phyloP scores from a whole-genome alignment of 768 basidiomycete genomes.

The Rhodotorula toruloides region DNA sequence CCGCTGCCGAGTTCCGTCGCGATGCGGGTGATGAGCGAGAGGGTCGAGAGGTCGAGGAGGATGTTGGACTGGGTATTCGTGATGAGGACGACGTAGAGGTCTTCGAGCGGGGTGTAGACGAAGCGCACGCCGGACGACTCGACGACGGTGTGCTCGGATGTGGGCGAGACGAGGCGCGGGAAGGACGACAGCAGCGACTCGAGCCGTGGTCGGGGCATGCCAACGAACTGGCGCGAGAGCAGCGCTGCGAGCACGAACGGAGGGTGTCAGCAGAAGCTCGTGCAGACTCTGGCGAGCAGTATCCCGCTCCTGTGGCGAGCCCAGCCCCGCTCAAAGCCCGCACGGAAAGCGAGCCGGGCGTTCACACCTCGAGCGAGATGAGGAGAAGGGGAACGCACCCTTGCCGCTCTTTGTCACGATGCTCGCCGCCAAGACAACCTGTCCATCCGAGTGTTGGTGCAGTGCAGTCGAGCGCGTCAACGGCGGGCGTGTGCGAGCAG shows the following conservation, averaged over 20 bases:
- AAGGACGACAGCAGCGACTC: constrained; percentile 94
- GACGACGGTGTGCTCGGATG: constrained; percentile 56
- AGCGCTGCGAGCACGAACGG: constrained; percentile 58
- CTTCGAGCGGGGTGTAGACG: constrained; percentile 51
- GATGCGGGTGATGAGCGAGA: constrained; percentile 87
- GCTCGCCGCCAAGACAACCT: constrained; percentile 90
- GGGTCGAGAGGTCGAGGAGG: constrained; percentile 92
- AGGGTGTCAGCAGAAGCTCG: neutral
- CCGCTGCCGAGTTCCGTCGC: constrained; percentile 66
- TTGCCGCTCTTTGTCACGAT: constrained; percentile 94
- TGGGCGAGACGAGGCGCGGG: constrained; percentile 92
- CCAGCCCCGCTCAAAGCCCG: no score
- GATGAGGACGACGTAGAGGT: constrained; percentile 93
- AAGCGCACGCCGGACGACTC: constrained; percentile 41
- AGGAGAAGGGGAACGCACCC: constrained; percentile 53
- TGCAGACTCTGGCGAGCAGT: no score
- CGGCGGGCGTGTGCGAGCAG: neutral
- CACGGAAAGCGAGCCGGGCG: neutral
- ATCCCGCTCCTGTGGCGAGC: no score
- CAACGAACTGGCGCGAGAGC: constrained; percentile 90
- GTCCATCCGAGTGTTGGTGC: neutral
- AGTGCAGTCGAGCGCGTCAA: neutral
- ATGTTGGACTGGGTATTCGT: constrained; percentile 99
- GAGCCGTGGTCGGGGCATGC: constrained; percentile 83
- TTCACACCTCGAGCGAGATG: neutral